These are phyloP conservation scores for Clarireedia sp. DNA, from an alignment of 2,329 filamentous ascomycete genomes.

Conservation along the genomic window DNA sequence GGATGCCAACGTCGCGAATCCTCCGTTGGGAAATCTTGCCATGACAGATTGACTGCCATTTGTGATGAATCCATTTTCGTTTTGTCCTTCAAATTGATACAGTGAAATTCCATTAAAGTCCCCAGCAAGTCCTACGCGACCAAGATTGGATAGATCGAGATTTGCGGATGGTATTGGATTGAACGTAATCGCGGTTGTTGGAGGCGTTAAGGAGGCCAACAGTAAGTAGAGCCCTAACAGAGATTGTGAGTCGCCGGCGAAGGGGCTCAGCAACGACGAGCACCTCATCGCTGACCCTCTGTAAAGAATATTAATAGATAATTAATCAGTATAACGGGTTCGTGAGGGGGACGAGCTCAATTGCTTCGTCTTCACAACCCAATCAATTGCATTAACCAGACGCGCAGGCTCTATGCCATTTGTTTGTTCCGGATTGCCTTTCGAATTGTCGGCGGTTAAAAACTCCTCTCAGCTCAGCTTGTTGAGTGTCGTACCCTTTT, in stretches of 20 bases:
- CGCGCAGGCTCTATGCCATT: constrained; percentile 7
- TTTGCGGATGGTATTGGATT: constrained; percentile 57
- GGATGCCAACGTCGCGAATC: constrained; percentile 63
- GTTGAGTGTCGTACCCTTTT: neutral
- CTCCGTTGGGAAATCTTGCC: constrained; percentile 75
- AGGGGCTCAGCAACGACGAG: constrained; percentile 26
- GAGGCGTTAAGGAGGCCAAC: constrained; percentile 31
- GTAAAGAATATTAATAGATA: constrained; percentile 12
- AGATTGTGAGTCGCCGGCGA: constrained; percentile 22
- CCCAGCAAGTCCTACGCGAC: constrained; percentile 76
- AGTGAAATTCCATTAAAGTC: constrained; percentile 89
- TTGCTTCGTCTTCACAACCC: constrained; percentile 13
- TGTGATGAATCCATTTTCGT: constrained; percentile 53
- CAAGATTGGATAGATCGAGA: constrained; percentile 70
- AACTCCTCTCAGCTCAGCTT: neutral
- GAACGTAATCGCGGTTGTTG: constrained; percentile 49
- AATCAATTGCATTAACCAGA: constrained; percentile 6
- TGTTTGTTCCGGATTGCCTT: constrained; percentile 18
- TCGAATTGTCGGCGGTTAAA: neutral
- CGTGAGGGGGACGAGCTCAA: constrained; percentile 12
- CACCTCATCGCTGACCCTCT: constrained; percentile 26
- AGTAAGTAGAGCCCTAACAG: constrained; percentile 35
- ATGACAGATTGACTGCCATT: constrained; percentile 80
- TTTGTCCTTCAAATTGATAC: constrained; percentile 78
- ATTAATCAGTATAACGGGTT: constrained; percentile 10